These are phyloP conservation scores for Cinnamomum chago DNA, from an alignment of 164 flowering plant genomes.

Conservation along the genomic window DNA sequence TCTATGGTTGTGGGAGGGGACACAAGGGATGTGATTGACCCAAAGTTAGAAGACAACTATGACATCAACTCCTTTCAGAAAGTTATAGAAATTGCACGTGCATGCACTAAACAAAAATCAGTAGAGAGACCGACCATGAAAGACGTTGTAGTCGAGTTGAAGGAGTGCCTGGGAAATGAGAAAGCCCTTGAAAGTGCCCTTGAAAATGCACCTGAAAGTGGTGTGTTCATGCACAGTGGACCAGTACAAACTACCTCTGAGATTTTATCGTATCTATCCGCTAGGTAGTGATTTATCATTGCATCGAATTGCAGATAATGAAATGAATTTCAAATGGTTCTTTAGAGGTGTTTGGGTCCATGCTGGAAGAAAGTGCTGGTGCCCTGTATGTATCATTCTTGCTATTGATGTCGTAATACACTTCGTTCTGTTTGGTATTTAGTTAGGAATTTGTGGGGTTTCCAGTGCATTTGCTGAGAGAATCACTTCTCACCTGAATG, in stretches of 20 bases:
- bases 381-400: no score
- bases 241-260: no score
- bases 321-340: slow-evolving; percentile 4
- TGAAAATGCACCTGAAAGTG: no score
- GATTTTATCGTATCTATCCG: no score
- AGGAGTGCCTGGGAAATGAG: slow-evolving; percentile 23
- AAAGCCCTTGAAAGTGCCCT: neutral
- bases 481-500: no score
- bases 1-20: slow-evolving; percentile 32
- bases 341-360: slow-evolving; percentile 1
- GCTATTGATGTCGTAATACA: no score
- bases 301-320: slow-evolving; percentile 6
- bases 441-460: no score
- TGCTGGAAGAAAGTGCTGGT: slow-evolving; percentile 23
- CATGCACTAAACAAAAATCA: slow-evolving; percentile 25
- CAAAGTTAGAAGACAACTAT: slow-evolving; percentile 25
- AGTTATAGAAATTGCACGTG: slow-evolving; percentile 39
- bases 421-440: neutral
- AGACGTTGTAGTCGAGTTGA: slow-evolving; percentile 14
- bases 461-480: no score
- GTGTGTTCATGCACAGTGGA: no score
- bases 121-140: slow-evolving; percentile 39
- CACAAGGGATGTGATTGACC: slow-evolving; percentile 31
- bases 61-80: slow-evolving; percentile 37
- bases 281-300: no score